A percentile compares a stretch with the other conserved stretches of the same genome.
Evolutionary conservation across 306 rosid species (phyloP).

Genomic region (Purshia tridentata): DNA sequence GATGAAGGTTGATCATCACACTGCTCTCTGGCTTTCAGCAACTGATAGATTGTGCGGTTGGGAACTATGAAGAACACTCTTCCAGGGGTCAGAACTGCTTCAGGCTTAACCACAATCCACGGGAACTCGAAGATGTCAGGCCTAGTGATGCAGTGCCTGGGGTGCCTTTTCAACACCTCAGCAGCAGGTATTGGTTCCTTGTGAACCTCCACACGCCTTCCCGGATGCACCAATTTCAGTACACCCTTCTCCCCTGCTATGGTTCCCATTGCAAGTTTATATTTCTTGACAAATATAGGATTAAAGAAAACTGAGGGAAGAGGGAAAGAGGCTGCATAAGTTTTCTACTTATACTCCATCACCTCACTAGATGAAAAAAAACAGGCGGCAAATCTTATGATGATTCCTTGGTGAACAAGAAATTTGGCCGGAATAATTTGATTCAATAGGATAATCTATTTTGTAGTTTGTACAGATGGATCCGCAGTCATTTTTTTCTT

Average conservation of each 20-base stretch:
- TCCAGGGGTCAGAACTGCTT: slow-evolving; percentile 55
- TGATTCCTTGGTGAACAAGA: neutral
- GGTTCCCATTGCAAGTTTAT: slow-evolving; percentile 29
- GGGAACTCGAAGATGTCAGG: slow-evolving; percentile 66
- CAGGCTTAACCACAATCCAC: slow-evolving; percentile 70
- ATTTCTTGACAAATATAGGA: neutral
- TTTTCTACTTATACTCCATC: neutral
- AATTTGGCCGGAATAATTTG: neutral
- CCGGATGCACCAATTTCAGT: slow-evolving; percentile 58
- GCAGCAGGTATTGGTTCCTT: slow-evolving; percentile 47
- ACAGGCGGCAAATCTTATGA: slow-evolving; percentile 11
- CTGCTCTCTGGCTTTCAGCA: slow-evolving; percentile 40
- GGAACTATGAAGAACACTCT: slow-evolving; percentile 64
- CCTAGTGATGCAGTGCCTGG: slow-evolving; percentile 61
- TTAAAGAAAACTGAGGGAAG: slow-evolving; percentile 14
- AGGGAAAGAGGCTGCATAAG: slow-evolving; percentile 15
- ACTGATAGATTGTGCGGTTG: slow-evolving; percentile 43
- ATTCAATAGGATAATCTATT: neutral
- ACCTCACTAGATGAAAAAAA: neutral
- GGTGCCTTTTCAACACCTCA: slow-evolving; percentile 57
- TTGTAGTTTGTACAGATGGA: slow-evolving; percentile 4
- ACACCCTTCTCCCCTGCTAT: slow-evolving; percentile 32
- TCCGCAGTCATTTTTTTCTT: neutral
- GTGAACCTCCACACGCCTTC: slow-evolving; percentile 49
- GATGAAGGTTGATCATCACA: slow-evolving; percentile 1